phyloP scores from a whole-genome alignment of 1,284 basidiomycete species.

The Tetrapyrgos nigripes region DNA sequence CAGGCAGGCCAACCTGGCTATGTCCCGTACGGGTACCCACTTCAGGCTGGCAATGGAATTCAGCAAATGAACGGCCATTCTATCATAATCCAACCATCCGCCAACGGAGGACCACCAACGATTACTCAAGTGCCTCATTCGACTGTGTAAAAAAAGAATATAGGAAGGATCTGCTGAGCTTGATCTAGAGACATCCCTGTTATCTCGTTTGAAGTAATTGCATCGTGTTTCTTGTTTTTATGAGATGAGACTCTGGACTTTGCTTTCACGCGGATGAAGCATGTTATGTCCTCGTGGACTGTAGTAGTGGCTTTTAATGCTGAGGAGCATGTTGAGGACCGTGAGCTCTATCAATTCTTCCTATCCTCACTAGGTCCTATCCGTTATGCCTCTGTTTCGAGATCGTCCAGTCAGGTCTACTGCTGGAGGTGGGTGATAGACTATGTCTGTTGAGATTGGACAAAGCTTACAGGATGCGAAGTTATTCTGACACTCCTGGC shows the following conservation, averaged over 20 bases:
- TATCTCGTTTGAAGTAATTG: too few relatives aligned
- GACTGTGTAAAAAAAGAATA: too few relatives aligned
- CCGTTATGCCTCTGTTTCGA: conserved; percentile 45
- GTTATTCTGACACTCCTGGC: conserved; percentile 41
- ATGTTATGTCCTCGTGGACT: not conserved
- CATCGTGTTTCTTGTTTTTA: too few relatives aligned
- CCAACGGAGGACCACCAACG: conserved; percentile 64
- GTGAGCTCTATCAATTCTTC: not conserved
- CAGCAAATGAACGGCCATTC: conserved; percentile 59
- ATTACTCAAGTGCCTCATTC: conserved; percentile 60
- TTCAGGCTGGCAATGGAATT: conserved; percentile 29
- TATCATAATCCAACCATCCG: conserved; percentile 72
- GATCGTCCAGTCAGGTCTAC: conserved; percentile 45
- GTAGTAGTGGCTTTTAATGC: not conserved
- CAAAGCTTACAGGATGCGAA: conserved; percentile 18
- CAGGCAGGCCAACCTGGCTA: conserved; percentile 17
- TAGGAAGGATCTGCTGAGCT: too few relatives aligned
- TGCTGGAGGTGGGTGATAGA: conserved; percentile 36
- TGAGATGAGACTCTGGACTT: too few relatives aligned
- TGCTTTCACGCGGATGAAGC: not conserved
- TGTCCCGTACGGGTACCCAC: conserved; percentile 19
- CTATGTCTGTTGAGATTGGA: not conserved
- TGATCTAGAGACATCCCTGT: too few relatives aligned
- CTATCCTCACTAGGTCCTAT: conserved; percentile 5
- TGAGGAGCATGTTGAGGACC: not conserved